These are phyloP conservation scores for Alternaria metachromatica DNA, from an alignment of 2,329 filamentous ascomycete genomes.

Conservation along the genomic window DNA sequence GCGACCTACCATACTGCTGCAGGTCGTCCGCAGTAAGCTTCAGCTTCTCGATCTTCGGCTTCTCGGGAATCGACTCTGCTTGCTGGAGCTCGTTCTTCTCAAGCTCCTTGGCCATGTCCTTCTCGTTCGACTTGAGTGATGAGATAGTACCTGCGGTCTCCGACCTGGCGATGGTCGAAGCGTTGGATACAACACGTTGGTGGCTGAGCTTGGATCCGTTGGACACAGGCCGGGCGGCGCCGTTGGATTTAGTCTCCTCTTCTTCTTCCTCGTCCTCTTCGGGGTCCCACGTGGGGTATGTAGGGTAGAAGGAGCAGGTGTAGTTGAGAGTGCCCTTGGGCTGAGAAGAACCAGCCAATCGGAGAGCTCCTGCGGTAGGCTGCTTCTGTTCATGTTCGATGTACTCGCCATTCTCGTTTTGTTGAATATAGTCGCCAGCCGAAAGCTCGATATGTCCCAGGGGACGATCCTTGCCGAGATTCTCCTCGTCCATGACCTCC, in stretches of 20 bases:
- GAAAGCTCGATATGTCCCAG: conserved; percentile 81
- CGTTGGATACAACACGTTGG: conserved; percentile 26
- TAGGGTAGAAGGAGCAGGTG: conserved; percentile 88
- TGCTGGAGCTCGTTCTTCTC: conserved; percentile 56
- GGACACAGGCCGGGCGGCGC: conserved; percentile 31
- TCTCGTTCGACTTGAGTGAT: conserved; percentile 49
- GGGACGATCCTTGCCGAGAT: conserved; percentile 86
- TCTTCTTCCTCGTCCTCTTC: conserved; percentile 74
- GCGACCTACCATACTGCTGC: conserved; percentile 70
- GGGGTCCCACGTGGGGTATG: conserved; percentile 84
- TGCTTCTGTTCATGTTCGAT: conserved; percentile 78
- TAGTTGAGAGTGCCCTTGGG: conserved; percentile 83
- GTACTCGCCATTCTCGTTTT: conserved; percentile 83
- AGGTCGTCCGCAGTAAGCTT: conserved; percentile 81
- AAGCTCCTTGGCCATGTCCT: conserved; percentile 54
- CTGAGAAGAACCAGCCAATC: conserved; percentile 73
- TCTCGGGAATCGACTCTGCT: conserved; percentile 56
- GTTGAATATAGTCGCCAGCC: conserved; percentile 77
- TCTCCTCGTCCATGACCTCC: conserved; percentile 97
- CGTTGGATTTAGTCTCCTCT: conserved; percentile 24
- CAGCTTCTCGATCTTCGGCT: conserved; percentile 74
- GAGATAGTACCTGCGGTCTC: conserved; percentile 52
- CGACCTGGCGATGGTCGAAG: conserved; percentile 30
- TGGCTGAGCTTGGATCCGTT: conserved; percentile 28
- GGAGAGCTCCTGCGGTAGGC: conserved; percentile 70